These are phyloP conservation scores for Tricholoma flavovirens DNA, from an alignment of 768 basidiomycete species.

Conservation along the genomic window DNA sequence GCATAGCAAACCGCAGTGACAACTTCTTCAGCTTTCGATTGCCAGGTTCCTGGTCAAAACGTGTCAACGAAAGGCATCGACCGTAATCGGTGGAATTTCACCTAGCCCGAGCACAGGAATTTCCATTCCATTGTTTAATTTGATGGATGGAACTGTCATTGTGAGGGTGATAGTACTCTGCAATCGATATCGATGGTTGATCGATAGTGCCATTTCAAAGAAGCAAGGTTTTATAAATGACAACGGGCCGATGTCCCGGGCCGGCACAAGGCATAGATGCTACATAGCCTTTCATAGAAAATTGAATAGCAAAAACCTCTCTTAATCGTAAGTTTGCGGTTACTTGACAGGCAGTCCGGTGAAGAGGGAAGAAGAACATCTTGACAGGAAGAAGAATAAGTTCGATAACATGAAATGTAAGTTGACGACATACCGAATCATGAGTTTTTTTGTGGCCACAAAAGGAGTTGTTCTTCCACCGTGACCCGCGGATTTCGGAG, in stretches of 20 bases:
- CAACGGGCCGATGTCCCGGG: not conserved
- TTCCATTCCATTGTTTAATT: slow-evolving; percentile 54
- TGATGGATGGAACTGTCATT: slow-evolving; percentile 28
- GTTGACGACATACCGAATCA: too few species aligned
- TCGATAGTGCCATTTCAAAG: not conserved
- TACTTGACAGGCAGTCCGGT: too few species aligned
- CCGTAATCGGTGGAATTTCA: slow-evolving; percentile 21
- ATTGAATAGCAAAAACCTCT: too few species aligned
- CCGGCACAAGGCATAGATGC: not conserved
- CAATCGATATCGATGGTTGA: not conserved
- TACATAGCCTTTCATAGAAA: too few species aligned
- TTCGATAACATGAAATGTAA: too few species aligned
- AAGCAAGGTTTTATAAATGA: not conserved
- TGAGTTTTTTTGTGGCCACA: too few species aligned
- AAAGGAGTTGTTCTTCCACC: too few species aligned
- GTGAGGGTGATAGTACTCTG: not conserved
- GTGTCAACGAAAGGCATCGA: not conserved
- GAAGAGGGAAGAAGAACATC: too few species aligned
- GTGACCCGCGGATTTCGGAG: too few species aligned
- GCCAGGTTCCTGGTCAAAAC: slow-evolving; percentile 63
- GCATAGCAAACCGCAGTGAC: slow-evolving; percentile 66
- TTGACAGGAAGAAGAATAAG: too few species aligned
- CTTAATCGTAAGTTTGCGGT: too few species aligned
- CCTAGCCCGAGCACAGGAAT: slow-evolving; percentile 60
- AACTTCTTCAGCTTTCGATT: slow-evolving; percentile 70